Evolutionary conservation across 352 stramenopile genomes (phyloP).

Genomic region (Phytopythium ostracodes): DNA sequence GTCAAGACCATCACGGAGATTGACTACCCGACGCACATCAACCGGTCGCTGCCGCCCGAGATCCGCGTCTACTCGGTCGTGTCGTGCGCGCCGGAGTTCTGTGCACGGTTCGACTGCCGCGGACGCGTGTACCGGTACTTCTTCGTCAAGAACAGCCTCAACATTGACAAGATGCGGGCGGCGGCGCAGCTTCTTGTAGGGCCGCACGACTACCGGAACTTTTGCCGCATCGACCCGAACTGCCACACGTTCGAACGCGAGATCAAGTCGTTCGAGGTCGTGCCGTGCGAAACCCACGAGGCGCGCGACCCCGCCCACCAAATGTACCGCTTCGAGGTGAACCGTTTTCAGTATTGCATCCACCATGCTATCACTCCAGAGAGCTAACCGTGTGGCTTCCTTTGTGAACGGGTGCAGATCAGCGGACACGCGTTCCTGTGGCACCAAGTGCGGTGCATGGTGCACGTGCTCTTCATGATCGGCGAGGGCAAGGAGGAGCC

Average conservation of each 20-base stretch:
- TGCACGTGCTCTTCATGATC: constrained; percentile 95
- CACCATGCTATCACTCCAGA: background rate
- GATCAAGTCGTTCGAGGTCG: constrained; percentile 77
- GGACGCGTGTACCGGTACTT: constrained; percentile 97
- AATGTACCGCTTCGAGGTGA: constrained; percentile 64
- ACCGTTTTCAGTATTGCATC: no score
- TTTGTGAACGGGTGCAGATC: constrained; percentile 27
- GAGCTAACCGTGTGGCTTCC: background rate
- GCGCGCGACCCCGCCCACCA: constrained; percentile 42
- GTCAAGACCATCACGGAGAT: constrained; percentile 88
- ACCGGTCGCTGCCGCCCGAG: constrained; percentile 91
- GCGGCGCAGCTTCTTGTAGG: constrained; percentile 90
- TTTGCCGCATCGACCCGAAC: constrained; percentile 98
- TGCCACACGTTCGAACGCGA: constrained; percentile 94
- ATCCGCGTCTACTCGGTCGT: constrained; percentile 86
- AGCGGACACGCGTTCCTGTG: constrained; percentile 97
- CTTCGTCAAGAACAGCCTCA: constrained; percentile 80
- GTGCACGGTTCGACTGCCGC: constrained; percentile 93
- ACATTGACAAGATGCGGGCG: constrained; percentile 84
- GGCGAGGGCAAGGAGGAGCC: constrained; percentile 91
- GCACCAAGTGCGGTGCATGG: constrained; percentile 99
- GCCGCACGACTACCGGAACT: constrained; percentile 98
- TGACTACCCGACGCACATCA: constrained; percentile 96
- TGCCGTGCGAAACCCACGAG: constrained; percentile 50
- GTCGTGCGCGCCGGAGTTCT: constrained; percentile 84